Conservation (phyloP, 345 rosid genomes). For the Lagerstroemia speciosa region DNA sequence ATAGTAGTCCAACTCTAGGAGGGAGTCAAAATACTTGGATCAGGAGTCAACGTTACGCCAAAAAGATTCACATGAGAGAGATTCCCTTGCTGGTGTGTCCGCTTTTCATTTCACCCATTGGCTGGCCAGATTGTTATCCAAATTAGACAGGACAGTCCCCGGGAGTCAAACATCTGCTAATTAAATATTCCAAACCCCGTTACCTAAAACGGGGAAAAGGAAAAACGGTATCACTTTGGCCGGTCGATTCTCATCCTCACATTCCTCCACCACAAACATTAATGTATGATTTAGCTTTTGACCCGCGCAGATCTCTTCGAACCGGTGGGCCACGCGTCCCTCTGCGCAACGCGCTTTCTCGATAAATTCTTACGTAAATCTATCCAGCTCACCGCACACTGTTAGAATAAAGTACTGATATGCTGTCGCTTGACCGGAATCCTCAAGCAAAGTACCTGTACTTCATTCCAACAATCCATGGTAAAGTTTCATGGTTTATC, state of each 20-base stretch:
- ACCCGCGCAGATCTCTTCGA: neutral
- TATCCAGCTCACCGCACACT: no score
- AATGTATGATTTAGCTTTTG: neutral
- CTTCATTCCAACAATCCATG: no score
- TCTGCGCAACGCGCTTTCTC: neutral
- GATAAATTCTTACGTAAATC: no score
- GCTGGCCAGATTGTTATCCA: neutral
- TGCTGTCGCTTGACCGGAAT: no score
- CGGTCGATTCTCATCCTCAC: accelerated
- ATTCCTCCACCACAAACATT: neutral
- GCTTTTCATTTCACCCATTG: neutral
- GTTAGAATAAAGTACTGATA: no score
- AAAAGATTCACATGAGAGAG: neutral
- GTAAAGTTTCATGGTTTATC: no score
- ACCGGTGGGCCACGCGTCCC: neutral
- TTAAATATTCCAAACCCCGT: neutral
- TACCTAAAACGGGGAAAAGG: neutral
- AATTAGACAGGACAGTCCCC: neutral
- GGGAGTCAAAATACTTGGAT: no score
- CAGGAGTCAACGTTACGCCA: neutral
- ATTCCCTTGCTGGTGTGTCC: neutral
- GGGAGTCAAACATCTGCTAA: neutral
- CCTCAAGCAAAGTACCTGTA: no score
- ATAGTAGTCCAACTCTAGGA: no score
- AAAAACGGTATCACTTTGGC: neutral